Evolutionary conservation across 345 rosid genomes (phyloP), one percentile per base, ranked within the genome.

Genomic region (Passiflora organensis): DNA sequence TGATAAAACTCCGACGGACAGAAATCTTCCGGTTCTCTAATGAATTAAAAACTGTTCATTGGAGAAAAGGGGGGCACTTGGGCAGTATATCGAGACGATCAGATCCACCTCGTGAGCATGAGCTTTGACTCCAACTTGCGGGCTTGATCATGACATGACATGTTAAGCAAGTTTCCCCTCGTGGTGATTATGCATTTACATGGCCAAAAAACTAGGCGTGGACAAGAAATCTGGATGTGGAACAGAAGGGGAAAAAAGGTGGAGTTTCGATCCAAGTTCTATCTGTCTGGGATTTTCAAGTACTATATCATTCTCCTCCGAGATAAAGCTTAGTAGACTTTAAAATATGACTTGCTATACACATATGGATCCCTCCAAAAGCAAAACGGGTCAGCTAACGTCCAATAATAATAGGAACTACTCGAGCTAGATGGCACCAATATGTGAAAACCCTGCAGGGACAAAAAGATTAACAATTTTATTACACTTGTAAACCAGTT

Each of bases 211-310:
- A n/a, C n/a, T n/a, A n/a, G n/a, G n/a, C n/a, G n/a, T 28, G 34
- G 34, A 62, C 41, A 45, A 23, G 23, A 32, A 25, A 50, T 8
- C 53, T 39, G 13, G 17, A 16, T 44, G 55, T 43, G 19, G 10
- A 25, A 46, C 0, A 20, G 19, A 25, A 32, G 22, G 32, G 46
- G 48, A 14, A 25, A 71, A 53, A 28, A 2, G 34, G 34, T 63
- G 69, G 52, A 56, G 65, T 63, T 65, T 62, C 55, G 20, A 44
- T 37, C 57, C 42, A 50, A 55, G 60, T 51, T 22, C 12, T 56
- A 48, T 32, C n/a, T n/a, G n/a, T n/a, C n/a, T n/a, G n/a, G n/a
- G n/a, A n/a, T n/a, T n/a, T n/a, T n/a, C n/a, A n/a, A n/a, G 66
- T 63, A 21, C 46, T 38, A 44, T 54, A 2, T 28, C 5, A 13